Base-by-base conservation (phyloP, 1,284 basidiomycete genomes). In the Boletus semigastroideus region DNA sequence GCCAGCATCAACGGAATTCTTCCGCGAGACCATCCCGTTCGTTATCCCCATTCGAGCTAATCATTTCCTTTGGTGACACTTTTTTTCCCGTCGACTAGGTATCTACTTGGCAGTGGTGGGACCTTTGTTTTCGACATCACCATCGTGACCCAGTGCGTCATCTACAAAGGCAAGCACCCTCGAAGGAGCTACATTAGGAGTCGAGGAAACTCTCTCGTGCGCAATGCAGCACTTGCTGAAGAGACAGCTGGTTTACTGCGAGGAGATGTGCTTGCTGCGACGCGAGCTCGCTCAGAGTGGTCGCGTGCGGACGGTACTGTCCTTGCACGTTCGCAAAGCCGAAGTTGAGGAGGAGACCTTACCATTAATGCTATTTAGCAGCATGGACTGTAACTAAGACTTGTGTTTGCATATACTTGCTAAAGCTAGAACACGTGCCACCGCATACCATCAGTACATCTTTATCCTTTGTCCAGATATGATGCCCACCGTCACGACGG, bases 101-200 rank as follows among this genome's bases (percentile, higher is more conserved):
- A 93, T 65, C 76, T 96, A 0, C 73, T 95, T 2, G 92, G 92
- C 12, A 93, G 90, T 51, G 92, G 81, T 34, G 94, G 94, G 3
- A 96, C 94, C 1, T 81, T 96, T 27, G 70, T 92, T 58, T 97
- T 96, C 67, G 94, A 97, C 66, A 74, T 96, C 44, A 89, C 89
- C 4, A 96, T 97, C 63, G 80, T 90, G 59, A 63, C 76, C 11
- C 88, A 90, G 65, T 77, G 77, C 11, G 69, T 78, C 48, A 70
- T 80, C 27, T 84, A 84, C 57, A 74, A 72, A 47, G 71, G 73
- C 25, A 74, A 65, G 40, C 65, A 56, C 41, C 71, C 63, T 4
- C 58, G 65, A 42, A 53, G 48, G 28, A 38, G 44, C 10, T 55
- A 48, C 44, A 52, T 66, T 31, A 68, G 69, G 30, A 62, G 64